phyloP scores from a whole-genome alignment of 768 basidiomycete genomes.

The Chalciporus pseudorubinellus region DNA sequence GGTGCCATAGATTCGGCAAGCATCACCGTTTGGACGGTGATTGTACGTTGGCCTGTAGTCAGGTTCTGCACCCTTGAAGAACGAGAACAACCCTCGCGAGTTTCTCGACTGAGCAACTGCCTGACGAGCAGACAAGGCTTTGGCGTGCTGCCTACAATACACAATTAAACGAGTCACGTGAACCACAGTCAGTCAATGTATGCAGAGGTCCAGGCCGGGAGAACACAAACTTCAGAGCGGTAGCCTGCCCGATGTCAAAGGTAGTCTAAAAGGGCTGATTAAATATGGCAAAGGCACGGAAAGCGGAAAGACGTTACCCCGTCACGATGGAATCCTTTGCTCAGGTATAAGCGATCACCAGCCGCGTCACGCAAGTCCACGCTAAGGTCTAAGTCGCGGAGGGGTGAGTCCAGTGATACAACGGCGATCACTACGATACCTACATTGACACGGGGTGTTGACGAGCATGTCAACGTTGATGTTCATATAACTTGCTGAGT shows the following conservation, averaged over 20 bases:
- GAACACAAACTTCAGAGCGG: slow-evolving; percentile 52
- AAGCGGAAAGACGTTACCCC: slow-evolving; percentile 51
- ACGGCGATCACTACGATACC: slow-evolving; percentile 33
- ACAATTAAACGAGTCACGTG: neutral
- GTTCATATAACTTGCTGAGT: slow-evolving; percentile 59
- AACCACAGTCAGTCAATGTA: neutral
- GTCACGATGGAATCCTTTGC: slow-evolving; percentile 75
- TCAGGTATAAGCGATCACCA: slow-evolving; percentile 89
- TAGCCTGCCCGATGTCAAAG: slow-evolving; percentile 84
- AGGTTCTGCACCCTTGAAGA: slow-evolving; percentile 43
- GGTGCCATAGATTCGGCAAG: slow-evolving; percentile 85
- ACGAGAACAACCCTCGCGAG: slow-evolving; percentile 69
- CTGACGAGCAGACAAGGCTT: slow-evolving; percentile 63
- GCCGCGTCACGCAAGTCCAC: slow-evolving; percentile 91
- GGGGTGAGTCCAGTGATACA: neutral
- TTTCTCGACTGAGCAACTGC: slow-evolving; percentile 70
- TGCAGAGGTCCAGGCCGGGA: neutral
- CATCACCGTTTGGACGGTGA: slow-evolving; percentile 61
- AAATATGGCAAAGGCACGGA: neutral
- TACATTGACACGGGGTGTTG: slow-evolving; percentile 91
- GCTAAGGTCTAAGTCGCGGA: slow-evolving; percentile 56
- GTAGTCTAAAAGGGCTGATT: slow-evolving; percentile 45
- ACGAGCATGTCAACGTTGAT: slow-evolving; percentile 93
- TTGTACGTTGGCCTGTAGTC: slow-evolving; percentile 74
- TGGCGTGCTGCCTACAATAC: slow-evolving; percentile 55